phyloP scores from a whole-genome alignment of 305 asterid genomes.

The Stenogyne calaminthoides region DNA sequence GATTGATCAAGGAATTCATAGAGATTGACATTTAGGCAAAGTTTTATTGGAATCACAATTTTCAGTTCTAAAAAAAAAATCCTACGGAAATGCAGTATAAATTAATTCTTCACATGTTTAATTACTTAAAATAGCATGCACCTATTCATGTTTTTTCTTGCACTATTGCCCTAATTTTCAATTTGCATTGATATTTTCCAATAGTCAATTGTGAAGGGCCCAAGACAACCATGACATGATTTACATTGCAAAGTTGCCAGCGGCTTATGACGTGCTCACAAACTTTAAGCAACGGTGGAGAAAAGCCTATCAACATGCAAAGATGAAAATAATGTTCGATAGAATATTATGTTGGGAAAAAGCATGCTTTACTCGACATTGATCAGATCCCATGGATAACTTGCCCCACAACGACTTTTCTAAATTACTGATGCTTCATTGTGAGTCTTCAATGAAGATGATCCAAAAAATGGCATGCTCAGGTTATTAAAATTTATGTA shows the following conservation, averaged over 20 bases:
- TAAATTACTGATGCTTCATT: not conserved
- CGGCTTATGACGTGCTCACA: slow-evolving; percentile 11
- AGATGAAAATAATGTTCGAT: not conserved
- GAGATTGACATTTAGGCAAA: too few relatives aligned
- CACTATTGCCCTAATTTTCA: too few relatives aligned
- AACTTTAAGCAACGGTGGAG: slow-evolving; percentile 12
- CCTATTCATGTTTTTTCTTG: too few relatives aligned
- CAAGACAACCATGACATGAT: slow-evolving; percentile 4
- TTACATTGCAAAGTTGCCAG: not conserved
- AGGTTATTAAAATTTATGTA: not conserved
- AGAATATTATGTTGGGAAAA: not conserved
- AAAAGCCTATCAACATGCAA: not conserved
- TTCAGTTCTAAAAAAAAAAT: too few relatives aligned
- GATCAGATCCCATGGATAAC: not conserved
- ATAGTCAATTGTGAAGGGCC: not conserved
- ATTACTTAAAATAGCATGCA: too few relatives aligned
- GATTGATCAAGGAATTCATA: too few relatives aligned
- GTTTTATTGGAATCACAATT: too few relatives aligned
- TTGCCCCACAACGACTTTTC: not conserved
- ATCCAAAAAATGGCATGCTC: slow-evolving; percentile 7
- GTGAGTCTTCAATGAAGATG: not conserved
- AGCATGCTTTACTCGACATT: not conserved
- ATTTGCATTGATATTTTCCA: not conserved
- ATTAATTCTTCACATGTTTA: too few relatives aligned
- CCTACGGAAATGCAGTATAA: too few relatives aligned